Conservation (phyloP, 2,329 filamentous ascomycete genomes). For the Dichotomopilus funicola region DNA sequence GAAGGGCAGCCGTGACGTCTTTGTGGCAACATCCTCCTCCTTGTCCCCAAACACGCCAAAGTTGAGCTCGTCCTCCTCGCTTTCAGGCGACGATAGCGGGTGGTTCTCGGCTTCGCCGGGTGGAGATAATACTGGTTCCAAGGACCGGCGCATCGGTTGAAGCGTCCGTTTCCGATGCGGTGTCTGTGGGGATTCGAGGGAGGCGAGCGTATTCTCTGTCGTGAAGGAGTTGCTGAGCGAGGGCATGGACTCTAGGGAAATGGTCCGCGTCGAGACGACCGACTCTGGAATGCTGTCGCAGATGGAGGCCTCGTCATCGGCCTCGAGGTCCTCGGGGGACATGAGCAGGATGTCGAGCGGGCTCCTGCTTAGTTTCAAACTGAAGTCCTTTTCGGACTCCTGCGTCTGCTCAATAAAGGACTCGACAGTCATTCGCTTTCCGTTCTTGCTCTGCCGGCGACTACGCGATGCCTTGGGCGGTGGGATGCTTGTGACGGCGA, state of each 20-base stretch:
- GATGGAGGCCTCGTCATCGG: conserved; percentile 37
- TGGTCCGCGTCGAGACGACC: conserved; percentile 46
- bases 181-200: conserved; percentile 43
- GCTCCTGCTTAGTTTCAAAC: conserved; percentile 45
- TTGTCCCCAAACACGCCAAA: conserved; percentile 39
- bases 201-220: conserved; percentile 43
- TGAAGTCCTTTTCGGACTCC: conserved; percentile 53
- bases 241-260: conserved; percentile 55
- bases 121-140: conserved; percentile 52
- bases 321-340: conserved; percentile 51
- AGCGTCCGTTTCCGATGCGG: conserved; percentile 36
- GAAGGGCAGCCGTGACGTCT: conserved; percentile 31
- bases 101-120: conserved; percentile 46
- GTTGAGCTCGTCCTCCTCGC: conserved; percentile 41
- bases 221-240: conserved; percentile 51
- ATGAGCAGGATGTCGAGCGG: conserved; percentile 55
- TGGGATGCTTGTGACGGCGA: conserved; percentile 58
- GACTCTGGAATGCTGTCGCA: conserved; percentile 50
- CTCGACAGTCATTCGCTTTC: conserved; percentile 46
- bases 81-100: conserved; percentile 38
- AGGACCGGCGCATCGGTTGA: conserved; percentile 40
- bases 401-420: conserved; percentile 49
- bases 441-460: conserved; percentile 25
- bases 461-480: conserved; percentile 36
- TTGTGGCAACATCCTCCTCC: conserved; percentile 24